Base-by-base conservation (phyloP, 768 basidiomycete genomes). In the Naematelia aurantialba region DNA sequence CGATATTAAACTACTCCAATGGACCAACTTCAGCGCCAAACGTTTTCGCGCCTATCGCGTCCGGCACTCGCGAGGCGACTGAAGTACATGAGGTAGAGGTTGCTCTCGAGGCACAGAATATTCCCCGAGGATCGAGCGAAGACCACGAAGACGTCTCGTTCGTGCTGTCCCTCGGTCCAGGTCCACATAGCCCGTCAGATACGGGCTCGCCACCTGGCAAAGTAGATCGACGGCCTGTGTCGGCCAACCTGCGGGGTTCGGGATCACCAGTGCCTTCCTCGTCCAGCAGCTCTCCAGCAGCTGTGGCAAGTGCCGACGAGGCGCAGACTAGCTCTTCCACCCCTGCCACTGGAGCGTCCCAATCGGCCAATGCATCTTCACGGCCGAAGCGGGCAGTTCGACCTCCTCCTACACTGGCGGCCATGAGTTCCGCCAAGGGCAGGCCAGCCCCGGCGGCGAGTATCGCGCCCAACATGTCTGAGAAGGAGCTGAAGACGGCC, bases 401-500 rank as follows among this genome's bases (percentile, higher is more conserved):
- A 46, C 49, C 64, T 3, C 51, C 51, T 17, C 34, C 34, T 39
- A 8, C 8, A 17, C 34, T 17, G 8, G 34, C 34, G 34, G 17
- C 17, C 8, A 39, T 39, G 8, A 39, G 17, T 39, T 8, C 8
- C 34, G 8, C 34, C 34, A 39, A 17, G 34, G 17, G 8, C 8
- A 39, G 17, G 17, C 8, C 34, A 17, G 17, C 34, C 8, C 34
- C 34, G 17, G 17, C 17, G 34, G 34, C 34, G 34, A 39, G 53
- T 14, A 63, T 63, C 14, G 60, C 58, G 3, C 62, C 66, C 3
- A 52, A 59, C 34, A 67, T 76, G 53, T 74, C 75, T 17, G 74
- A 72, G 52, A 73, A 71, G 51, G 72, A 78, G 52, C 68, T 78
- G 13, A 62, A 68, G 25, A 62, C 67, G 1, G 62, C 72, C 5